Evolutionary conservation across 768 basidiomycete genomes (phyloP), one percentile per base, ranked within the genome.

Genomic region (Stropharia rugosoannulata): DNA sequence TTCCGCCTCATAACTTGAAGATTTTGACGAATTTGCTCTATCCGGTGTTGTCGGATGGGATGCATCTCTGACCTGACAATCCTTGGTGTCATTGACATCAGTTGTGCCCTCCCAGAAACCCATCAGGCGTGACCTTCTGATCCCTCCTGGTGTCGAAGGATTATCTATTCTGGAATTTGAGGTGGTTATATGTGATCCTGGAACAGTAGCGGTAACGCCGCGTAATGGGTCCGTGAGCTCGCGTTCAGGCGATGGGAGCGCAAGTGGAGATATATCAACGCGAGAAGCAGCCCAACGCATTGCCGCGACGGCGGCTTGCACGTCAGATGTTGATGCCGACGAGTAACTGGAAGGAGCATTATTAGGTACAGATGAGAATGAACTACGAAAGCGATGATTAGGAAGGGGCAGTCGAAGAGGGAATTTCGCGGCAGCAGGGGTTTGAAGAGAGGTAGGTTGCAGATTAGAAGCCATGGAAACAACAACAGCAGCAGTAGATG

Each of bases 221-320:
- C 90, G 84, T 84, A 97, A 86, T 0, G 95, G 95, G 70, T 97
- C 95, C 9, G 87, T 87, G 22, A 96, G 80, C 66, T 97, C 95
- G 62, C 90, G 86, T 66, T 98, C 95, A 0, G 95, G 95, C 10
- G 89, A 92, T 2, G 95, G 94, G 0, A 95, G 78, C 0, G 91
- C 86, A 22, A 98, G 78, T 0, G 95, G 95, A 0, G 92, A 87
- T 52, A 98, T 84, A 62, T 91, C 85, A 9, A 93, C 85, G 19
- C 88, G 79, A 9, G 89, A 83, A 2, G 86, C 91, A n/a, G 93
- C 93, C 81, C 85, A 86, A 37, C 92, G 88, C 73, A 95, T 84
- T 1, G 92, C 86, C 0, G 93, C 92, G 0, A 90, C 91, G 2
- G 86, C 76, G 0, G 88, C 82, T 18, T 84, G 81, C 1, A 82